These are phyloP conservation scores for Vaccinium macrocarpon DNA, from an alignment of 148 eudicot species.

Conservation along the genomic window DNA sequence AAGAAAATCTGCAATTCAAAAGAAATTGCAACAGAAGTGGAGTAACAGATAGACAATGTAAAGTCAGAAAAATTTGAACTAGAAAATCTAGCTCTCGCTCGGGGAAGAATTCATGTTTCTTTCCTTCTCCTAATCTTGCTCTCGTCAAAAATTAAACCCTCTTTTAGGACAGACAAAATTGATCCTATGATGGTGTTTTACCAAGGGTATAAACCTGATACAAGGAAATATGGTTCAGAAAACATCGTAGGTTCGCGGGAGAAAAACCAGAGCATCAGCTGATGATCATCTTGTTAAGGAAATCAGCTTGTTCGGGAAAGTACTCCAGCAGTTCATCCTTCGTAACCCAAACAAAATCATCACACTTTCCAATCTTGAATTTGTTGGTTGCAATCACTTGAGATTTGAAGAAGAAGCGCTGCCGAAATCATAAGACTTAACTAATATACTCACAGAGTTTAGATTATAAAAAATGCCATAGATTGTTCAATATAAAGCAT, in stretches of 20 bases:
- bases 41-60: no score
- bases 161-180: background rate
- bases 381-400: constrained; percentile 80
- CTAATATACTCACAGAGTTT: no score
- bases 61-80: no score
- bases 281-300: constrained; percentile 73
- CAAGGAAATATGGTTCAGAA: background rate
- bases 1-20: background rate
- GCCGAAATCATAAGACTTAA: constrained; percentile 16
- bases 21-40: no score
- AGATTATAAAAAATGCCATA: background rate
- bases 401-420: constrained; percentile 90
- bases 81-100: no score
- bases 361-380: constrained; percentile 50
- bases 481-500: background rate
- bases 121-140: no score
- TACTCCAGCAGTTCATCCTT: constrained; percentile 80
- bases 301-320: constrained; percentile 80
- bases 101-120: no score
- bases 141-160: background rate
- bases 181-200: background rate
- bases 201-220: background rate
- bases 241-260: background rate
- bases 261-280: constrained; percentile 30
- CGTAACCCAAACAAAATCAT: constrained; percentile 85